Evolutionary conservation across 192 early-diverging fungal genomes (phyloP), one percentile per base, ranked within the genome.

Genomic region (Dispira parvispora): DNA sequence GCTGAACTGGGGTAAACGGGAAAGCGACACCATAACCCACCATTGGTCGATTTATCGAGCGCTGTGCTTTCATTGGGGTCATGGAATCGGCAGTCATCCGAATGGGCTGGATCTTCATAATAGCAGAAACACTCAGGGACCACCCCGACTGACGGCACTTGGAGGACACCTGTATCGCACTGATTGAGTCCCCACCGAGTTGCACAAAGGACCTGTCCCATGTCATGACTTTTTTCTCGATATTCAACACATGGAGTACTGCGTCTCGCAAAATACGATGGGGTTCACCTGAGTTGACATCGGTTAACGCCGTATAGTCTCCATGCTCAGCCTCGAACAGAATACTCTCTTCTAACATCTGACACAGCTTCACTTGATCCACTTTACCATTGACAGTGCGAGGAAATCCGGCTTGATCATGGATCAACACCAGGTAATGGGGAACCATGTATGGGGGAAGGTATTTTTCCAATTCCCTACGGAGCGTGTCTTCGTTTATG

Each of bases 131-230:
- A 28, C 23, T 21, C 53, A 13, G 3, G 21, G 21, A 21, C 25
- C 25, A 18, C n/a, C n/a, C n/a, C 23, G 28, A 11, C 1, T 12
- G 2, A 27, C 46, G 23, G 43, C 23, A 21, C 44, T 53, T 42
- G 42, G 38, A 12, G 6, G 62, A 32, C 0, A 73, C 14, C 10
- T 46, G 46, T 20, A 70, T 68, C 6, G 64, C 54, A 11, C 11
- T 46, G 47, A 75, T 46, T 26, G 69, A 71, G 52, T 76, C 75
- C 5, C 71, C 71, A 11, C 72, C 75, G 2, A 74, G 60, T n/a
- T 68, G 61, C 13, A 38, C 32, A 38, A 38, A 38, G 32, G 32
- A 38, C 32, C 6, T 6, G 1, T 11, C n/a, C 11, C 2, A 44
- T 8, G 8, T n/a, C 8, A 61, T 10, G 10, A 0, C 0, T 38